A percentile compares a stretch with the other conserved stretches of the same genome.
These are phyloP conservation scores for Oryza punctata DNA, from an alignment of 176 grass and related monocot genomes.

Conservation along the genomic window DNA sequence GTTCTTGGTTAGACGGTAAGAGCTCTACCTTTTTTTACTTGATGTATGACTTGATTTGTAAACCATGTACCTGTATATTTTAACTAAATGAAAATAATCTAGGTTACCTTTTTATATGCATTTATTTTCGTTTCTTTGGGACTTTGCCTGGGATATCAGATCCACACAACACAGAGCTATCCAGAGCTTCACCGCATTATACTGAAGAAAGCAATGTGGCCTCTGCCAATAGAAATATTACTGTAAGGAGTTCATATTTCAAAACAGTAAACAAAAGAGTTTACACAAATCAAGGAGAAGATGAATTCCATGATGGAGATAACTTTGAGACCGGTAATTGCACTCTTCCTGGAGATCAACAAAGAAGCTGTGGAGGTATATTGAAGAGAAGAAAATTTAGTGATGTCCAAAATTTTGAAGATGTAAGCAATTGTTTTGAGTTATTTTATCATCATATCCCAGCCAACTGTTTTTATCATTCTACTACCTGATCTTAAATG, in stretches of 20 bases:
- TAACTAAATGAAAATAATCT: not conserved
- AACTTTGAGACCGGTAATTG: conserved; percentile 25
- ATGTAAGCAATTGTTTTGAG: conserved; percentile 48
- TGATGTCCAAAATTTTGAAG: conserved; percentile 40
- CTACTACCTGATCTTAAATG: conserved; percentile 33
- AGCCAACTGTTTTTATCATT: not conserved
- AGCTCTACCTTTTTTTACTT: conserved; percentile 23
- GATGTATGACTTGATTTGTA: conserved; percentile 14
- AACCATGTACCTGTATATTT: conserved; percentile 26
- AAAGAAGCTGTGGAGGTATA: conserved; percentile 30
- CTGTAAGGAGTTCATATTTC: conserved; percentile 71
- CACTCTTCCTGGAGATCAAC: conserved; percentile 44
- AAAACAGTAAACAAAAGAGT: conserved; percentile 50
- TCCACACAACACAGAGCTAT: conserved; percentile 38
- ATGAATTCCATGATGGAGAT: conserved; percentile 36
- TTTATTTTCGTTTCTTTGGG: conserved; percentile 48
- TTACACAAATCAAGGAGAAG: conserved; percentile 44
- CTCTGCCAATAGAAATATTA: conserved; percentile 48
- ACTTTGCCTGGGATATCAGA: conserved; percentile 34
- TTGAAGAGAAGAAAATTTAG: conserved; percentile 73
- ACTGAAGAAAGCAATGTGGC: conserved; percentile 42
- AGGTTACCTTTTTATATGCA: not conserved
- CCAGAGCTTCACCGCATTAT: conserved; percentile 14
- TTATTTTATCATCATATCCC: conserved; percentile 22
- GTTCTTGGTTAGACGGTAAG: conserved; percentile 56